Base-by-base conservation (phyloP, 768 basidiomycete genomes). In the Jaapia argillacea region DNA sequence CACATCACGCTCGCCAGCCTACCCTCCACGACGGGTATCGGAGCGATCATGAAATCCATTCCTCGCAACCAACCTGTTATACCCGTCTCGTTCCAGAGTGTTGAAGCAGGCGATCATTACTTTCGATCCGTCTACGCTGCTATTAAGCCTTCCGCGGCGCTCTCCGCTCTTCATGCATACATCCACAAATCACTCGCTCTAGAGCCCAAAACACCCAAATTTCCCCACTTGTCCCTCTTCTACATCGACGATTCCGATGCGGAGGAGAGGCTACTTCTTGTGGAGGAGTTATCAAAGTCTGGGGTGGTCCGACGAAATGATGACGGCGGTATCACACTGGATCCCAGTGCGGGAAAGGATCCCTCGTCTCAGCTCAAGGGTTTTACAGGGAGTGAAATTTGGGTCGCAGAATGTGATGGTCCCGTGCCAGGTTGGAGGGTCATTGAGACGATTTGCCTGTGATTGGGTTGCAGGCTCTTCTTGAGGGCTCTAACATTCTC, bases 201-300 rank as follows among this genome's bases (percentile, higher is more conserved):
- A 5, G 61, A 69, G 20, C 67, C 72, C 1, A 52, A 53, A 3
- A 77, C 81, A 1, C 81, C 82, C 0, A 59, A 65, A 26, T 82
- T 75, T 48, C 81, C 85, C 5, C 86, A 89, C 57, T 48, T 86
- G 48, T 88, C 86, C 26, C 51, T 89, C 46, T 79, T 74, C 53
- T 89, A 89, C 54, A 77, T 87, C 46, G 67, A 65, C 22, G 77
- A 87, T 45, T 66, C 69, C n/a, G 84, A 87, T 48, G 69, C 70
- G 3, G 66, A 62, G 5, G 72, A 81, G 58, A 73, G 84, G 36
- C 61, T 64, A 18, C 65, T 54, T 48, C 72, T 71, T 33, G 66
- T 69, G 28, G 58, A 66, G 22, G 62, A 64, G 47, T 59, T 83
- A 51, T 51, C 59, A 47, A 53, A 60, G 10, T 47, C 56, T 1